Evolutionary conservation across 129 eudicot genomes (phyloP).

Genomic region (Erigeron canadensis): DNA sequence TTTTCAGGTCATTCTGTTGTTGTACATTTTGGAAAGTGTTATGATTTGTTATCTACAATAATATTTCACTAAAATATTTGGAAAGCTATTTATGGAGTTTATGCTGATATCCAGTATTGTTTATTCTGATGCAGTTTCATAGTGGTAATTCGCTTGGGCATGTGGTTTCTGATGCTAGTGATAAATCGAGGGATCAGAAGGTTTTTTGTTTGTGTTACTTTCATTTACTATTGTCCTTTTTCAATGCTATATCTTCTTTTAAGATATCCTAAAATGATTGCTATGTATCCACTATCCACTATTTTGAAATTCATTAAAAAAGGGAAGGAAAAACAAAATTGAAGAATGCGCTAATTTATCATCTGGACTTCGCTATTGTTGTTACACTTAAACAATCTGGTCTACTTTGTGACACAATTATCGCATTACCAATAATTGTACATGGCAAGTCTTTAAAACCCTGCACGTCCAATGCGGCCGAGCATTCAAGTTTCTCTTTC

Average conservation of each 20-base stretch:
- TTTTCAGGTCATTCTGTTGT: not conserved
- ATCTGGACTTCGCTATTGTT: not conserved
- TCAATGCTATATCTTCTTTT: not conserved
- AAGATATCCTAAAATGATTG: not conserved
- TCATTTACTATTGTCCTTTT: not conserved
- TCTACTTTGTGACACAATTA: too few relatives aligned
- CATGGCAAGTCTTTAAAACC: not conserved
- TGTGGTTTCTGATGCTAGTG: constrained; percentile 80
- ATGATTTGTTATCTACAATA: constrained; percentile 1
- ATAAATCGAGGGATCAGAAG: constrained; percentile 86
- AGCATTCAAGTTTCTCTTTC: not conserved
- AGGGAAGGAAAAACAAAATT: not conserved
- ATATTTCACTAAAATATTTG: not conserved
- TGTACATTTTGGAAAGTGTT: not conserved
- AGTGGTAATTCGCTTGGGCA: constrained; percentile 43
- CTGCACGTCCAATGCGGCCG: too few relatives aligned
- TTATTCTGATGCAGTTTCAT: constrained; percentile 44
- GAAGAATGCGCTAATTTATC: not conserved
- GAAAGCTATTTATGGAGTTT: constrained; percentile 7
- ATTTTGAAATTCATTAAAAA: not conserved
- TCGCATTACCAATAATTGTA: too few relatives aligned
- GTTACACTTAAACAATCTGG: too few relatives aligned
- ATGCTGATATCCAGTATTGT: constrained; percentile 15
- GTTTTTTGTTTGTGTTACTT: constrained; percentile 36
- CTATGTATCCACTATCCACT: not conserved